phyloP scores from a whole-genome alignment of 2,329 filamentous ascomycete species.

The Bipolaris oryzae region DNA sequence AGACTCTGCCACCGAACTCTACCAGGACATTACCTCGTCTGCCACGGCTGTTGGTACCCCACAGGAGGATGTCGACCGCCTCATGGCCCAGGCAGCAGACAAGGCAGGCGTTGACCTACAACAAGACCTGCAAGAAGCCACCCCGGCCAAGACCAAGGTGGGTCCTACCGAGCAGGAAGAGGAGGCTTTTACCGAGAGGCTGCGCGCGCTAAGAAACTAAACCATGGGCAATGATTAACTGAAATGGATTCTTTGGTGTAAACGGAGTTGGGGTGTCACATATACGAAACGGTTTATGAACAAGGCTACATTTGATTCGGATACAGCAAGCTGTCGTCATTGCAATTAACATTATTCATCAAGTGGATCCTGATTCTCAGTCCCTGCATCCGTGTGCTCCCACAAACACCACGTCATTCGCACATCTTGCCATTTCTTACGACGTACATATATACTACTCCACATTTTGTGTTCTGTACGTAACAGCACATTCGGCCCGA shows the following conservation, averaged over 20 bases:
- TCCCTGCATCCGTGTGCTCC: not conserved
- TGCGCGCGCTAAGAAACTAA: slow-evolving; percentile 60
- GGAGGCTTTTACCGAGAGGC: slow-evolving; percentile 69
- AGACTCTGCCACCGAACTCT: slow-evolving; percentile 67
- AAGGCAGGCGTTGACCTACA: slow-evolving; percentile 84
- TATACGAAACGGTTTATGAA: not conserved
- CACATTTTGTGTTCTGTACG: not conserved
- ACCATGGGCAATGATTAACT: not conserved
- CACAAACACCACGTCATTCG: not conserved
- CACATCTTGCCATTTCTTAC: not conserved
- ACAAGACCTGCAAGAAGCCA: slow-evolving; percentile 70
- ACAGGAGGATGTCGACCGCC: slow-evolving; percentile 84
- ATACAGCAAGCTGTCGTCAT: not conserved
- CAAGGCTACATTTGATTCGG: not conserved
- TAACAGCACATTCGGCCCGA: not conserved
- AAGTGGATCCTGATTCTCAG: not conserved
- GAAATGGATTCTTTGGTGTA: slow-evolving; percentile 1
- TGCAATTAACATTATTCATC: not conserved
- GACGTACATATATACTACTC: too few species aligned
- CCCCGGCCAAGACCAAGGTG: slow-evolving; percentile 61
- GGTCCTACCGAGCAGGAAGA: slow-evolving; percentile 80
- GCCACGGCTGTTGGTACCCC: slow-evolving; percentile 76
- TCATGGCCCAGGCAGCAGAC: slow-evolving; percentile 85
- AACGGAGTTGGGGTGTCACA: slow-evolving; percentile 12
- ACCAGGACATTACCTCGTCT: slow-evolving; percentile 82